A percentile compares a stretch with the other conserved stretches of the same genome.
phyloP scores from a whole-genome alignment of 2,329 filamentous ascomycete species.

The Botrytis fragariae region DNA sequence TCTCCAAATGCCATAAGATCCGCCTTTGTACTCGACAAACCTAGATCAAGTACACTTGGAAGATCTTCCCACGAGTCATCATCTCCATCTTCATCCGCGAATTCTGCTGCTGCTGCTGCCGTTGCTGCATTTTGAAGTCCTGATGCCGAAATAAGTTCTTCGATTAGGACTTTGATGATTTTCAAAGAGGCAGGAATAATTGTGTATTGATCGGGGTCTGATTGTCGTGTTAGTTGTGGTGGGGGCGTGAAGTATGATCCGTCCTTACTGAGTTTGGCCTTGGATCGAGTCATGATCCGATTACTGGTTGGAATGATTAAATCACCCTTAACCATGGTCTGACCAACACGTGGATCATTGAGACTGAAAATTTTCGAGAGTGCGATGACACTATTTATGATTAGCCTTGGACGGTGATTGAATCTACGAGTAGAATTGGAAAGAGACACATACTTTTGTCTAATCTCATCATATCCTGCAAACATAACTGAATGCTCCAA shows the following conservation, averaged over 20 bases:
- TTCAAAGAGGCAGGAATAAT: slow-evolving; percentile 85
- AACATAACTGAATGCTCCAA: slow-evolving; percentile 96
- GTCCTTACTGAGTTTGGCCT: slow-evolving; percentile 72
- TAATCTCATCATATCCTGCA: slow-evolving; percentile 96
- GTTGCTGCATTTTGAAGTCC: slow-evolving; percentile 60
- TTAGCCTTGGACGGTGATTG: slow-evolving; percentile 36
- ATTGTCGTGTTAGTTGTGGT: slow-evolving; percentile 21
- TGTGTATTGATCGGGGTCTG: slow-evolving; percentile 86
- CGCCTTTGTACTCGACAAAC: slow-evolving; percentile 62
- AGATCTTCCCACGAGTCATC: slow-evolving; percentile 91
- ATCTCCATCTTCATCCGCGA: slow-evolving; percentile 63
- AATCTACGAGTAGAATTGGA: not conserved
- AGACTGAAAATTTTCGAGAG: slow-evolving; percentile 88
- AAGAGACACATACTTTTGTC: slow-evolving; percentile 73
- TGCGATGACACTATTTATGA: slow-evolving; percentile 70
- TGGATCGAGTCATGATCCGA: slow-evolving; percentile 89
- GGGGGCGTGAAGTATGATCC: slow-evolving; percentile 14
- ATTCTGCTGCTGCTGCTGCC: slow-evolving; percentile 56
- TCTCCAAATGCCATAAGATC: slow-evolving; percentile 80
- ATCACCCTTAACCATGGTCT: slow-evolving; percentile 87
- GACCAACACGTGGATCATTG: slow-evolving; percentile 73
- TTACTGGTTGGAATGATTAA: slow-evolving; percentile 77
- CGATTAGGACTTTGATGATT: slow-evolving; percentile 92
- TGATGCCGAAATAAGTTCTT: slow-evolving; percentile 81
- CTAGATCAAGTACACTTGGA: slow-evolving; percentile 72